Evolutionary conservation across 495 filamentous ascomycete species (phyloP), one percentile per base, ranked within the genome.

Genomic region (Cercophora newfieldiana): DNA sequence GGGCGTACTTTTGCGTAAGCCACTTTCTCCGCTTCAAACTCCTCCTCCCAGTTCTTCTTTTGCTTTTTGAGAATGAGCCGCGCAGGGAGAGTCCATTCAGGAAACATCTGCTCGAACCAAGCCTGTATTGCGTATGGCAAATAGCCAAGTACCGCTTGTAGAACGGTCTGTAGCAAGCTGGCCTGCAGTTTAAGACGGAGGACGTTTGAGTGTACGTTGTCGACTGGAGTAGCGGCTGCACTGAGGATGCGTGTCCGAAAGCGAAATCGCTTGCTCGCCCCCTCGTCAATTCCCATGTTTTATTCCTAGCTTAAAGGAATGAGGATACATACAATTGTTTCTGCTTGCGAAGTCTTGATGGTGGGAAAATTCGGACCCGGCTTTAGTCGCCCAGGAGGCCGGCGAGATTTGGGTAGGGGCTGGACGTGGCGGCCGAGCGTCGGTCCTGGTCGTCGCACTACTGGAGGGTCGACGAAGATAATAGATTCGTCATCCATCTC

Each of bases 71-170:
- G 26, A 22, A 67, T 58, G 7, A 70, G 10, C 16, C 21, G 21
- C 1, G 56, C 29, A 51, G 68, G 64, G 53, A 70, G 56, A 51
- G 8, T 67, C 65, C 61, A 70, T 30, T 70, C 68, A 19, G 68
- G 65, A 61, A 70, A 66, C 4, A 47, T 2, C 22, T n/a, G 28
- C 14, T 48, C 14, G 59, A 49, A 48, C 37, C 22, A 61, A 50
- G 22, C 5, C 5, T 26, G 37, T n/a, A 61, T 6, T 24, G 22
- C 10, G 18, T 4, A 33, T 24, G 53, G 65, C 7, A 67, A 29
- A 63, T 19, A 59, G 0, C 33, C n/a, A 28, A 63, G 19, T 14
- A 59, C 3, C 1, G 10, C 19, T 26, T 44, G 26, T 29, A 63
- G 18, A n/a, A 61, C 22, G 1, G 18, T 26, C 44, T 67, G 53